Evolutionary conservation across 768 basidiomycete species (phyloP).

Genomic region (Pleurotus cornucopiae): DNA sequence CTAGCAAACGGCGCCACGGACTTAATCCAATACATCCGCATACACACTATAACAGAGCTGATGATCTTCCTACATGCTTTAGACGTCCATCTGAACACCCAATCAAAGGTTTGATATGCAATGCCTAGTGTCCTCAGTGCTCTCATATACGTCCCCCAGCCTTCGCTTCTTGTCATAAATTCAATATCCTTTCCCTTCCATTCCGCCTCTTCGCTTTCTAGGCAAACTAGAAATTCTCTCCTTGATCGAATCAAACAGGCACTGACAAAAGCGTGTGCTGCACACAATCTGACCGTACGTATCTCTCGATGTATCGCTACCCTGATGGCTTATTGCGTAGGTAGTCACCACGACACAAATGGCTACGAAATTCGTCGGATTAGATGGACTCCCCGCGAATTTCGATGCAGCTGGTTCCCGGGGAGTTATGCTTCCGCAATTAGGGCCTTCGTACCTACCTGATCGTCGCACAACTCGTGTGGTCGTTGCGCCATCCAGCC

Average conservation of each 20-base stretch:
- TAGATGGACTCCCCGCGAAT: conserved; percentile 60
- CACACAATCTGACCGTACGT: conserved; percentile 46
- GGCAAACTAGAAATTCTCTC: conserved; percentile 34
- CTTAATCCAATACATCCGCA: conserved; percentile 34
- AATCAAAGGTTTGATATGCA: conserved; percentile 38
- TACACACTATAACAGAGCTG: conserved; percentile 50
- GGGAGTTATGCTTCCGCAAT: conserved; percentile 63
- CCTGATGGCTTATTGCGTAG: conserved; percentile 22
- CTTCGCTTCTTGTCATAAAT: conserved; percentile 58
- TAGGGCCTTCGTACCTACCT: conserved; percentile 39
- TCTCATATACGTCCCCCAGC: conserved; percentile 26
- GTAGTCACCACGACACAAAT: conserved; percentile 64
- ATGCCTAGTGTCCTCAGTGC: neutral
- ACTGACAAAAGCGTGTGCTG: conserved; percentile 45
- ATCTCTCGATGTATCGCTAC: neutral
- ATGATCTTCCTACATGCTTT: conserved; percentile 57
- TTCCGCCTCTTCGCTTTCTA: conserved; percentile 31
- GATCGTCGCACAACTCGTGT: conserved; percentile 31
- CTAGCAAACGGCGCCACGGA: conserved; percentile 10
- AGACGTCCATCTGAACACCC: conserved; percentile 35
- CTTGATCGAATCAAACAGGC: conserved; percentile 50
- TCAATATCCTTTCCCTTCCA: conserved; percentile 71
- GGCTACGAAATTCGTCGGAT: conserved; percentile 60
- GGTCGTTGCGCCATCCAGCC: conserved; percentile 29
- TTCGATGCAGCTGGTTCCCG: conserved; percentile 56